A percentile compares a stretch with the other conserved stretches of the same genome.
phyloP scores from a whole-genome alignment of 1,139 yeast genomes.

The Nakaseomyces glabratus region DNA sequence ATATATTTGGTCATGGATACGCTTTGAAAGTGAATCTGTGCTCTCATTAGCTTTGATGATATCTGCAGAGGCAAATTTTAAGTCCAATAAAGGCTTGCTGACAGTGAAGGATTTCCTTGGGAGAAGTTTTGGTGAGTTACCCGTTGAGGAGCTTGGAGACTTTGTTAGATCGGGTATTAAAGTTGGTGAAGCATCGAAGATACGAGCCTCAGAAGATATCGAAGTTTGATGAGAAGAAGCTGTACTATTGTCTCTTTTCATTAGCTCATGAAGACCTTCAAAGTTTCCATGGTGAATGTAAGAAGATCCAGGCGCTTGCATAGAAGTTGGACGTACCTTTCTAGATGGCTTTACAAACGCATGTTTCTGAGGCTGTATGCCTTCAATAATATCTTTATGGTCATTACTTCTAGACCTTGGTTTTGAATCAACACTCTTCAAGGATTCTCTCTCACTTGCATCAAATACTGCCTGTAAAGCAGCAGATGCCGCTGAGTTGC shows the following conservation, averaged over 20 bases:
- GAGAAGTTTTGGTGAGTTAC: slow-evolving; percentile 19
- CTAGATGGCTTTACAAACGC: not conserved
- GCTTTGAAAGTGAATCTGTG: slow-evolving; percentile 16
- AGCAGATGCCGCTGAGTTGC: slow-evolving; percentile 43
- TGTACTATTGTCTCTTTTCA: slow-evolving; percentile 3
- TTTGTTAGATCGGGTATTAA: slow-evolving; percentile 13
- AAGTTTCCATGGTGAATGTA: not conserved
- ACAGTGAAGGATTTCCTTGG: slow-evolving; percentile 21
- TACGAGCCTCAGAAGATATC: slow-evolving; percentile 2
- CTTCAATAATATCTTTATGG: slow-evolving; percentile 5
- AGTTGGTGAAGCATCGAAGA: slow-evolving; percentile 12
- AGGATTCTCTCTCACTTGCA: slow-evolving; percentile 34
- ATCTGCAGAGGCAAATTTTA: slow-evolving; percentile 32
- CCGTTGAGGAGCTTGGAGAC: slow-evolving; percentile 12
- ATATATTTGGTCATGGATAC: slow-evolving; percentile 20
- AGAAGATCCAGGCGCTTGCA: slow-evolving; percentile 46
- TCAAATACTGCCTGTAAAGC: slow-evolving; percentile 63
- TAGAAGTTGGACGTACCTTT: slow-evolving; percentile 72
- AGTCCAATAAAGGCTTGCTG: slow-evolving; percentile 31
- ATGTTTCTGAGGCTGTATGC: slow-evolving; percentile 1
- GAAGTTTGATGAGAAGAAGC: slow-evolving; percentile 11
- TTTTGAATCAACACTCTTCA: not conserved
- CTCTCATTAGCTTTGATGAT: slow-evolving; percentile 26
- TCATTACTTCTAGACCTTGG: slow-evolving; percentile 2
- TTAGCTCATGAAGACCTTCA: slow-evolving; percentile 40